A percentile compares a stretch with the other conserved stretches of the same genome.
These are phyloP conservation scores for Ophiostoma piceae DNA, from an alignment of 2,329 filamentous ascomycete species.

Conservation along the genomic window DNA sequence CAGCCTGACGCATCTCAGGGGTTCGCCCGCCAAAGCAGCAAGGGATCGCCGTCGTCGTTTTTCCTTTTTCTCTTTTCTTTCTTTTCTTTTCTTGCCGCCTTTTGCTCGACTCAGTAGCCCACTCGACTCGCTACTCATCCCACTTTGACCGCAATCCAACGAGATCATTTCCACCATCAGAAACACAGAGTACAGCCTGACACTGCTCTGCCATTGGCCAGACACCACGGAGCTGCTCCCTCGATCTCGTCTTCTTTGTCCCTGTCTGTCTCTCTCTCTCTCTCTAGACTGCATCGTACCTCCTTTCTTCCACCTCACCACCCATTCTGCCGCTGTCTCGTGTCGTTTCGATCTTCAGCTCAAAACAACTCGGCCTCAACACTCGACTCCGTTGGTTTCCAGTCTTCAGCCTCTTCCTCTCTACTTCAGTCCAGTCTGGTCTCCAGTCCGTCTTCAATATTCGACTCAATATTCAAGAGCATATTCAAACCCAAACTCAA, in stretches of 20 bases:
- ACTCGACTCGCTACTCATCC: no score
- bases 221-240: not conserved
- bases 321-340: not conserved
- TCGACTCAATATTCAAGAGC: no score
- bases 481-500: not conserved
- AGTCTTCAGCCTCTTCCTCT: no score
- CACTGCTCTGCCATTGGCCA: not conserved
- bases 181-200: conserved; percentile 2
- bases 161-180: conserved; percentile 1
- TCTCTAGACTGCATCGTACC: not conserved
- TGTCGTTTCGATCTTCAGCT: conserved; percentile 9
- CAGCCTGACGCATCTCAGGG: conserved; percentile 37
- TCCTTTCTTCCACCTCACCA: not conserved
- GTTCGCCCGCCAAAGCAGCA: conserved; percentile 20
- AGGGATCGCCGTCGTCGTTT: conserved; percentile 15
- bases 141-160: no score
- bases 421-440: no score
- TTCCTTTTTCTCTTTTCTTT: not conserved
- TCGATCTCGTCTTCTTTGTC: not conserved
- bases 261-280: not conserved
- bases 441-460: not conserved
- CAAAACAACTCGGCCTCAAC: not conserved
- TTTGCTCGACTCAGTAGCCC: not conserved
- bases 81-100: not conserved
- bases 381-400: not conserved